Percentiles rank a stretch among this genome's conserved stretches.
phyloP scores from a whole-genome alignment of 1,139 yeast species.

The Blastobotrys arbuscula region DNA sequence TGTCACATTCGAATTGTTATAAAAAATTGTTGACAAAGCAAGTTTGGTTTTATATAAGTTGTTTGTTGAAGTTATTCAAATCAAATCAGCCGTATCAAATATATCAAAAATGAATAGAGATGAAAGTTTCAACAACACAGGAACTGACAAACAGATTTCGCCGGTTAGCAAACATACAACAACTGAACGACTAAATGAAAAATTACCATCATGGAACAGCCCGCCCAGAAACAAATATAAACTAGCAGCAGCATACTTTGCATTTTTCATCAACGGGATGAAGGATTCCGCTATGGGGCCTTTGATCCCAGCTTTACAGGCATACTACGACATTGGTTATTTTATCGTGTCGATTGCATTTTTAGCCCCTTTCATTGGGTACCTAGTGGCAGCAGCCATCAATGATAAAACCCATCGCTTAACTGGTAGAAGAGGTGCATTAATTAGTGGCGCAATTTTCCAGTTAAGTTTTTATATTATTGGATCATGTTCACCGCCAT shows the following conservation, averaged over 20 bases:
- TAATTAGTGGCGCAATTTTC: slow-evolving; percentile 36
- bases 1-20: no score
- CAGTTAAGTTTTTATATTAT: slow-evolving; percentile 40
- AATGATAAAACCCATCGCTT: slow-evolving; percentile 36
- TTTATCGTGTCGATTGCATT: slow-evolving; percentile 28
- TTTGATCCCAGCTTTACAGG: slow-evolving; percentile 20
- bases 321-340: slow-evolving; percentile 25
- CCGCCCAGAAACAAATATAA: slow-evolving; percentile 26
- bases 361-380: slow-evolving; percentile 34
- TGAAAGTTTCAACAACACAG: no score
- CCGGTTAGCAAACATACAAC: no score
- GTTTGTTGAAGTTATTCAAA: no score
- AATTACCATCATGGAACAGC: slow-evolving; percentile 13
- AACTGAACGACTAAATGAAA: no score
- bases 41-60: no score
- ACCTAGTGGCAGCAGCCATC: slow-evolving; percentile 35
- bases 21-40: no score
- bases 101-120: no score
- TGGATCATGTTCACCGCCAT: slow-evolving; percentile 39
- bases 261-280: slow-evolving; percentile 20
- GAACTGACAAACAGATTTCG: no score
- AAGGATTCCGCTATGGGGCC: slow-evolving; percentile 22
- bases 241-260: slow-evolving; percentile 19
- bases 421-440: slow-evolving; percentile 40
- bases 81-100: no score